Conservation (phyloP, 768 basidiomycete species). For the Hortiboletus flavorubellus region DNA sequence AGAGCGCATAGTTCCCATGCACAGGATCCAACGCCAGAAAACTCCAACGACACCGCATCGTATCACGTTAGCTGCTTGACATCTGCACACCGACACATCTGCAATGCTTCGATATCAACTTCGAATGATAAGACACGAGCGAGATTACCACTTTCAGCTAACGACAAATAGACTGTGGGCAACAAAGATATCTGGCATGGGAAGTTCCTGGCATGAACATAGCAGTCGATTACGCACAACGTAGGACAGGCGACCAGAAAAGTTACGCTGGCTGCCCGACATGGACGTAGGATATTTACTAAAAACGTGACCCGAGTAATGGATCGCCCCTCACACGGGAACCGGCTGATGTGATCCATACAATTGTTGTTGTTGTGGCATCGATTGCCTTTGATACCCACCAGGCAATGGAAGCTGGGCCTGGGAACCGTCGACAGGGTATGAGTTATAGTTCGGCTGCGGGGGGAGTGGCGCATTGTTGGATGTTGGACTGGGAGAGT, state of each 20-base stretch:
- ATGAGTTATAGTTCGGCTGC: conserved; percentile 15
- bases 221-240: background rate
- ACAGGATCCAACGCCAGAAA: background rate
- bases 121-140: background rate
- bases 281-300: background rate
- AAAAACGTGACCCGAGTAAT: background rate
- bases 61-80: background rate
- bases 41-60: background rate
- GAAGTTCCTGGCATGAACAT: background rate
- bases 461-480: conserved; percentile 5
- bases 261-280: background rate
- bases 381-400: conserved; percentile 10
- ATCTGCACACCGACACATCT: background rate
- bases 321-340: background rate
- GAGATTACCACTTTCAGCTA: background rate
- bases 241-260: background rate
- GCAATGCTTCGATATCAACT: background rate
- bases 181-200: background rate
- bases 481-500: conserved; percentile 6
- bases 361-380: background rate
- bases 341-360: background rate
- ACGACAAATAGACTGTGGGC: background rate
- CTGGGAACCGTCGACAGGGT: conserved; percentile 15
- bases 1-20: background rate
- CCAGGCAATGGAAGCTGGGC: conserved; percentile 2